Conservation (phyloP, 139 green algal species). For the Pleodorina starrii region DNA sequence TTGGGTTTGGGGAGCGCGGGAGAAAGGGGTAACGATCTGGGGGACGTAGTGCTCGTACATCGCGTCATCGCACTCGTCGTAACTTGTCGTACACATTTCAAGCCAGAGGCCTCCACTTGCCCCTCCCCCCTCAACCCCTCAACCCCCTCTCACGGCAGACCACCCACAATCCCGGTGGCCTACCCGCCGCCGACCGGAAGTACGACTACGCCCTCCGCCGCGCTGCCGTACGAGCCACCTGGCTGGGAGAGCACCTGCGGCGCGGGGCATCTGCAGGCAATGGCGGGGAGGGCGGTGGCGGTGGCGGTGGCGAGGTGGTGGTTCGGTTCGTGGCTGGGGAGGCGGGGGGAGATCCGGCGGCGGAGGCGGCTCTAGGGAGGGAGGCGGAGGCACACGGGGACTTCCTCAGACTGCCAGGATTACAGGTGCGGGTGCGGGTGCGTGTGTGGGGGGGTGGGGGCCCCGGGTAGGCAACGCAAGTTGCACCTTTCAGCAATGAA, state of each 20-base stretch:
- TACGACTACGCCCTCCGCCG: constrained; percentile 74
- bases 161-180: background rate
- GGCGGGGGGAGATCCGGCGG: constrained; percentile 15
- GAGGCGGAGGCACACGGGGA: constrained; percentile 63
- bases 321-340: constrained; percentile 78
- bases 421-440: constrained; percentile 31
- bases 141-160: background rate
- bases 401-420: constrained; percentile 69
- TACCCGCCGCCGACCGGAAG: background rate
- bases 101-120: background rate
- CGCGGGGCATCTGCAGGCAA: constrained; percentile 47
- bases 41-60: too few relatives aligned
- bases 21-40: too few relatives aligned
- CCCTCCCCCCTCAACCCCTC: background rate
- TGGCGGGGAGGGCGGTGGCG: constrained; percentile 45
- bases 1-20: too few relatives aligned
- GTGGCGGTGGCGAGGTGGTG: constrained; percentile 46
- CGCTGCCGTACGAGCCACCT: constrained; percentile 64
- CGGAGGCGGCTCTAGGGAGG: constrained; percentile 53
- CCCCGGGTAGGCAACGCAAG: too few relatives aligned
- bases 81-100: background rate
- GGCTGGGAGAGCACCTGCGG: constrained; percentile 59
- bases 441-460: too few relatives aligned
- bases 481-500: too few relatives aligned
- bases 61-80: background rate